Base-by-base conservation (phyloP, 345 rosid species). In the Cochlearia excelsa region DNA sequence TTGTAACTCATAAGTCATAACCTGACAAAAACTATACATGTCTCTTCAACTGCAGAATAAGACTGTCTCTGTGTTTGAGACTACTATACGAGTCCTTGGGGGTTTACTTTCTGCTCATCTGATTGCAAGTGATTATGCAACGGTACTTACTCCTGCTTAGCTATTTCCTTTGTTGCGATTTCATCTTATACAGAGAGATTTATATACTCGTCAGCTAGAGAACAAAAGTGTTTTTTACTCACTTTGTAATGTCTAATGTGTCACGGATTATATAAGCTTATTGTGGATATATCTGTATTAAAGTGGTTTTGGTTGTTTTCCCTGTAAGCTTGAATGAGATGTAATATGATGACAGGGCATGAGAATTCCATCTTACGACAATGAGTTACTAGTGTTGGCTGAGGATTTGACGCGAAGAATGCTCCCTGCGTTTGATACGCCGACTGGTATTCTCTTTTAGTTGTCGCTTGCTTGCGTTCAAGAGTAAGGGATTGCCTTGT, bases 81-180 rank as follows among this genome's bases (percentile, higher is more conserved):
- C 97, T 54, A 65, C 83, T 46, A 93, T 93, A 61, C 78, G 99
- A 57, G 85, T 93, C 67, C 86, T 93, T 60, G 99, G 99, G 57
- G 99, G 99, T 63, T 77, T 93, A 73, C 84, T 93, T n/a, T 93
- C 99, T 30, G 99, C 99, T 58, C 99, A 93, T 79, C 86, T 89
- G 61, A 84, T 89, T 70, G 97, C 99, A 62, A 93, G 94, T 81
- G 99, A 93, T 73, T 80, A 83, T 71, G 87, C 99, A 45, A 89
- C 92, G 91, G 99, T 93, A 80, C 46, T 34, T 28, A 39, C 27
- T 39, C 16, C 47, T 69, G 40, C 52, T 10, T 42, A 9, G 39
- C 63, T 61, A 28, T 58, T 1, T 9, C 31, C 67, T 68, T 66
- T 28, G 23, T 42, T 9, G 9, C 11, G 38, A 61, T 43, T 10